phyloP scores from a whole-genome alignment of 768 basidiomycete genomes.

The Mycena rosella region DNA sequence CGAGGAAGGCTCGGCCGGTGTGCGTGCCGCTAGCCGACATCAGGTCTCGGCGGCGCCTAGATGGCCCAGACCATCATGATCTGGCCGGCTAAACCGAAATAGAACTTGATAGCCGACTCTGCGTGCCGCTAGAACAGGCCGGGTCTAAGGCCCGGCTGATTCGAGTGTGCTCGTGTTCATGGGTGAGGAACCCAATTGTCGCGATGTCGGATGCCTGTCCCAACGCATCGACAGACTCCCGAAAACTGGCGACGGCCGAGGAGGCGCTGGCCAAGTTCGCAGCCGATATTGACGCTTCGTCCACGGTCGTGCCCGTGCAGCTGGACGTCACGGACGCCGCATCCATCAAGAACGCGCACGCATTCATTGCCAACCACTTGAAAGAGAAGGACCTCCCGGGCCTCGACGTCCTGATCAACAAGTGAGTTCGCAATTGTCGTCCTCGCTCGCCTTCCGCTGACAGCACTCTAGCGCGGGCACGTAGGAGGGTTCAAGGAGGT shows the following conservation, averaged over 20 bases:
- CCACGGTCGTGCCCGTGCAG: slow-evolving; percentile 2
- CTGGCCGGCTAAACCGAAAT: too few relatives aligned
- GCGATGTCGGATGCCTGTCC: too few relatives aligned
- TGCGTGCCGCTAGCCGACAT: too few relatives aligned
- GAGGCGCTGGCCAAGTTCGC: not conserved
- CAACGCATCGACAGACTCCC: not conserved
- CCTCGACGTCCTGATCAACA: slow-evolving; percentile 28
- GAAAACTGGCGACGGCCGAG: not conserved
- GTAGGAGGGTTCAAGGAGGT: not conserved
- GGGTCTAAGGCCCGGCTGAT: too few relatives aligned
- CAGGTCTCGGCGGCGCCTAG: too few relatives aligned
- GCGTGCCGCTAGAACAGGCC: too few relatives aligned
- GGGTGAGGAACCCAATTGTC: not conserved
- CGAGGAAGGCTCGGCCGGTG: too few relatives aligned
- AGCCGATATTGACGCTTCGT: not conserved
- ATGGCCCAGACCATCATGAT: too few relatives aligned
- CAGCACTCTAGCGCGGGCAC: not conserved
- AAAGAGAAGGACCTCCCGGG: not conserved
- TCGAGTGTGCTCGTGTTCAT: slow-evolving; percentile 30
- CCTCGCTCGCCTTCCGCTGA: not conserved
- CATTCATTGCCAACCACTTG: not conserved
- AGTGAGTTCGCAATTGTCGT: not conserved
- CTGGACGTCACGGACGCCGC: slow-evolving; percentile 7
- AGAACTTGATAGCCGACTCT: too few relatives aligned
- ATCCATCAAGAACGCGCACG: not conserved